Evolutionary conservation across 164 flowering plant species (phyloP), one percentile per base, ranked within the genome.

Genomic region (Santalum album): DNA sequence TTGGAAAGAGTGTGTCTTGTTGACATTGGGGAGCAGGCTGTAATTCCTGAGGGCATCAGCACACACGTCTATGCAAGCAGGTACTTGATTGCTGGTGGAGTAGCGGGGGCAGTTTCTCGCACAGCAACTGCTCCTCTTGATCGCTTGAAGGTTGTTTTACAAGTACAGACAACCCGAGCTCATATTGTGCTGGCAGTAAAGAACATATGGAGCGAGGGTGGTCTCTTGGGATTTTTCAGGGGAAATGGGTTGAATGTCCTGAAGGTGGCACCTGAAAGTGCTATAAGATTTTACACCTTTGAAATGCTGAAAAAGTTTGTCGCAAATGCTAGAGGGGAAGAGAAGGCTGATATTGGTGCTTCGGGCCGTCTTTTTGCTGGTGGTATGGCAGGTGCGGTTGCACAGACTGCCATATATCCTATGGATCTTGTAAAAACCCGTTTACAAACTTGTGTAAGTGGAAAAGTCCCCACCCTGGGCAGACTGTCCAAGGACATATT

Each of bases 81-180:
- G 65, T 89, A 81, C 66, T 63, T 92, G 58, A 79, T 92, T 64
- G 96, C 99, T 21, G 99, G 99, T 12, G 97, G 86, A 11, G 78
- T 94, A 52, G 99, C 99, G 16, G 99, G 99, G 57, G 97, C 96
- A 23, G 64, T 84, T 38, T 92, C 99, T 58, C 96, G 99, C 51
- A 92, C 99, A 49, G 88, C 90, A 48, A 94, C 99, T 55, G 99
- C 99, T 51, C 99, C 99, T 62, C 91, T 94, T 44, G 99, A 94
- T 67, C 81, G 96, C 25, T 69, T 94, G 34, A 94, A 94, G 66
- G 99, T 94, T 42, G 65, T 70, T 38, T 62, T 94, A 50, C 99
- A 94, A 74, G 92, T 94, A 23, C 95, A 84, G 62, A 90, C 95
- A n/a, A 50, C 73, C 20, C 71, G 49, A 44, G 80, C 86, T 55